Conservation (phyloP, 2,329 filamentous ascomycete species). For the Beauveria medogensis region DNA sequence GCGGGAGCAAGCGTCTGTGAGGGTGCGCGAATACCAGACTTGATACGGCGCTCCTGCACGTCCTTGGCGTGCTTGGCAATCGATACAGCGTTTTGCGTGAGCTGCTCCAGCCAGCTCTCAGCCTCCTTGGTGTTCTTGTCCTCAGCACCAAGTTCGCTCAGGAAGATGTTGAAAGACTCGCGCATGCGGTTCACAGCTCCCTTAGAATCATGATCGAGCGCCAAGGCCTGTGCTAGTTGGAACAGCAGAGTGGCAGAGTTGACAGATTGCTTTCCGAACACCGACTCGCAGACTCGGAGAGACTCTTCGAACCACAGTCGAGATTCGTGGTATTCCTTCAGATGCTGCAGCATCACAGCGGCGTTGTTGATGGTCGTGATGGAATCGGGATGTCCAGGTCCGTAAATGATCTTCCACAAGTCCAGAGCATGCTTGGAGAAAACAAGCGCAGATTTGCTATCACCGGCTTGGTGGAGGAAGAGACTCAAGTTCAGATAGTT, state of each 20-base stretch:
- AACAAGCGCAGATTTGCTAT: conserved; percentile 77
- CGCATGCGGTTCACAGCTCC: conserved; percentile 88
- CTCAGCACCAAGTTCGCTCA: conserved; percentile 72
- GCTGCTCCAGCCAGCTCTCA: conserved; percentile 90
- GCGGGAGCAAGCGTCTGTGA: conserved; percentile 23
- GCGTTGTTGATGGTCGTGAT: conserved; percentile 99
- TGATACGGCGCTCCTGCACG: conserved; percentile 64
- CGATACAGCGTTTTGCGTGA: conserved; percentile 89
- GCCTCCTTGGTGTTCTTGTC: conserved; percentile 98
- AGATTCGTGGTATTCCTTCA: conserved; percentile 92
- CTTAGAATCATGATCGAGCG: conserved; percentile 92
- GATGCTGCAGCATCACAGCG: conserved; percentile 93
- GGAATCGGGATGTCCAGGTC: conserved; percentile 85
- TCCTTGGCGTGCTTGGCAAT: conserved; percentile 93
- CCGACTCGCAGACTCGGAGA: conserved; percentile 76
- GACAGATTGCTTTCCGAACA: conserved; percentile 83
- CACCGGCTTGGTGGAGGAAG: conserved; percentile 86
- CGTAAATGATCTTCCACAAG: conserved; percentile 96
- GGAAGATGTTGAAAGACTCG: conserved; percentile 94
- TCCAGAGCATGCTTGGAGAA: conserved; percentile 91
- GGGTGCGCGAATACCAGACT: conserved; percentile 51
- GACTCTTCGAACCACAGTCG: conserved; percentile 95
- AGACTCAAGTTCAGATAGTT: conserved; percentile 94
- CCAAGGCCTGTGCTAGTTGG: conserved; percentile 91
- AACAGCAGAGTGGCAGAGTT: conserved; percentile 93